Evolutionary conservation across 2,329 filamentous ascomycete genomes (phyloP).

Genomic region (Paracoccidioides lutzii): DNA sequence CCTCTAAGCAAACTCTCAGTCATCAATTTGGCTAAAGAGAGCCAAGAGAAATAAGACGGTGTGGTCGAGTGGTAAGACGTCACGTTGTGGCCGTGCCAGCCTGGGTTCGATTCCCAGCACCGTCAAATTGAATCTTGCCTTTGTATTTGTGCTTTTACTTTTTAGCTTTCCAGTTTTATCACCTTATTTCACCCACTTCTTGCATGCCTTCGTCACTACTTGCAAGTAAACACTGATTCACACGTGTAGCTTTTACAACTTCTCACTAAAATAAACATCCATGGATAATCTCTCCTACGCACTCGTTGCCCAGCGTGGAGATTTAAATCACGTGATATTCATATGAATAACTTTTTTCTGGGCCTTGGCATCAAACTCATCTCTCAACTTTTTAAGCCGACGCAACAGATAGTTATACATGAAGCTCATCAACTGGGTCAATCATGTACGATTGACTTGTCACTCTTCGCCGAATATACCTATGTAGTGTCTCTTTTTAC

Average conservation of each 20-base stretch:
- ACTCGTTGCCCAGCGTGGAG: not conserved
- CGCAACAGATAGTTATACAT: not conserved
- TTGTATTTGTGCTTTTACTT: not conserved
- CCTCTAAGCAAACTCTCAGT: not conserved
- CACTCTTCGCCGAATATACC: not conserved
- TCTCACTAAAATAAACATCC: too few species aligned
- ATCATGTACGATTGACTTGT: not conserved
- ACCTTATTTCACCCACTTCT: not conserved
- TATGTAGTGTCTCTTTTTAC: not conserved
- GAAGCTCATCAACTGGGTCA: not conserved
- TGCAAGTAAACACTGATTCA: too few species aligned
- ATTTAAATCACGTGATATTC: not conserved
- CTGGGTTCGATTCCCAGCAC: constrained; percentile 4
- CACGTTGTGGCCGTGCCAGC: constrained; percentile 3
- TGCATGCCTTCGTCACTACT: not conserved
- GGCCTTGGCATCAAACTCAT: constrained; percentile 3
- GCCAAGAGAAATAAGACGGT: not conserved
- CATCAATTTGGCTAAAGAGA: not conserved
- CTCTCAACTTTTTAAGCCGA: not conserved
- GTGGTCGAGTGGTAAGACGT: constrained; percentile 4
- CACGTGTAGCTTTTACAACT: too few species aligned
- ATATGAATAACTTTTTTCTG: not conserved
- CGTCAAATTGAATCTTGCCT: not conserved
- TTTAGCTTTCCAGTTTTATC: not conserved
- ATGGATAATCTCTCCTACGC: not conserved